phyloP scores from a whole-genome alignment of 345 rosid genomes.

The Bruguiera sexangula region DNA sequence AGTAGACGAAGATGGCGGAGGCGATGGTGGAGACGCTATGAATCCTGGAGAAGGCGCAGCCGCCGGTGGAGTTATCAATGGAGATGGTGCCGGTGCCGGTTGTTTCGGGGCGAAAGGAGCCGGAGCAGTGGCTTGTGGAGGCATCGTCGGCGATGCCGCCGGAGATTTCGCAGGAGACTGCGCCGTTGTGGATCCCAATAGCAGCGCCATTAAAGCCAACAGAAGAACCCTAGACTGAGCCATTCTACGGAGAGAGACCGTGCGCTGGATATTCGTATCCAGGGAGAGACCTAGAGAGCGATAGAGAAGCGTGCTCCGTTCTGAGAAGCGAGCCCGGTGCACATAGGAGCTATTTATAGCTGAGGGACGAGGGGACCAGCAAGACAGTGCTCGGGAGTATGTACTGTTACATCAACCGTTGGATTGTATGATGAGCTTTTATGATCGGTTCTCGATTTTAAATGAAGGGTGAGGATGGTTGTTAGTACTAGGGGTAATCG shows the following conservation, averaged over 20 bases:
- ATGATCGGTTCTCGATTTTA: no score
- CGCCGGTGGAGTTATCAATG: not conserved
- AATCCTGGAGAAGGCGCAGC: conserved; percentile 1
- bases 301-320: not conserved
- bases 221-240: not conserved
- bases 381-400: no score
- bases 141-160: not conserved
- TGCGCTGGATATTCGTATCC: no score
- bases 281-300: no score
- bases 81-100: not conserved
- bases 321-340: not conserved
- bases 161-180: conserved; percentile 37
- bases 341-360: no score
- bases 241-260: not conserved
- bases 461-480: no score
- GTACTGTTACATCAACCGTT: no score
- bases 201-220: not conserved
- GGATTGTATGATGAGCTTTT: no score
- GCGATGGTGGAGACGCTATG: not conserved
- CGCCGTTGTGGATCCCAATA: conserved; percentile 18
- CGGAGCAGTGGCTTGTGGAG: conserved; percentile 14
- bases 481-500: no score
- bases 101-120: conserved; percentile 11
- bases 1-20: not conserved
- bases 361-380: no score